Base-by-base conservation (phyloP, 371 early-diverging fungal genomes). In the Lichtheimia ramosa region DNA sequence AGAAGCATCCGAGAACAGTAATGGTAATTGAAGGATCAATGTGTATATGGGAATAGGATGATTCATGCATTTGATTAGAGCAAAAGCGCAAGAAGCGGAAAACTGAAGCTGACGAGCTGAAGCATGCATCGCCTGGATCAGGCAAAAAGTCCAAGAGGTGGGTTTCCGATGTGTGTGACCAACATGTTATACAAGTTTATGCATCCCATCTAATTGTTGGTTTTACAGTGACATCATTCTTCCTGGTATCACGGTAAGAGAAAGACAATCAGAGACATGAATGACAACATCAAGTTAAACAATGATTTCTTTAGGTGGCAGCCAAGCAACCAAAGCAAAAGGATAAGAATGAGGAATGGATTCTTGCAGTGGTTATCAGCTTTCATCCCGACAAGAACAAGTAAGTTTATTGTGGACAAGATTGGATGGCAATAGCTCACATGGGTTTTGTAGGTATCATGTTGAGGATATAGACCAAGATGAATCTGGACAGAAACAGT, bases 391-490 rank as follows among this genome's bases (percentile, higher is more conserved):
- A 90, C 15, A 84, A 83, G 62, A 84, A 86, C 66, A 83, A 73
- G 87, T 85, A 80, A 54, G 58, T 25, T 46, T 8, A 1, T 34
- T 15, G n/a, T 7, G 24, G 8, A 14, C 0, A 25, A 25, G 3
- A 25, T 5, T 21, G 20, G 25, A 15, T 54, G n/a, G 27, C 10
- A 14, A 14, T 25, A 4, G 18, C 18, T 34, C 16, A 54, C 16
- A 18, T 46, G 46, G n/a, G 46, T n/a, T 14, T 46, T 46, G 5
- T 46, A 86, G 87, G 67, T 89, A 86, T 53, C 74, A 81, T 54
- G 85, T 89, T 23, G 92, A 89, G 60, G 92, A 91, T 64, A 90
- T 86, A 24, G 92, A 91, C 59, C 89, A 84, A 48, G 86, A 89
- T 43, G 85, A 89, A 24, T 69, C 78, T 56, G 88, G 87, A 7